Base-by-base conservation (phyloP, 2,329 filamentous ascomycete species). In the Scytalidium lignicola region DNA sequence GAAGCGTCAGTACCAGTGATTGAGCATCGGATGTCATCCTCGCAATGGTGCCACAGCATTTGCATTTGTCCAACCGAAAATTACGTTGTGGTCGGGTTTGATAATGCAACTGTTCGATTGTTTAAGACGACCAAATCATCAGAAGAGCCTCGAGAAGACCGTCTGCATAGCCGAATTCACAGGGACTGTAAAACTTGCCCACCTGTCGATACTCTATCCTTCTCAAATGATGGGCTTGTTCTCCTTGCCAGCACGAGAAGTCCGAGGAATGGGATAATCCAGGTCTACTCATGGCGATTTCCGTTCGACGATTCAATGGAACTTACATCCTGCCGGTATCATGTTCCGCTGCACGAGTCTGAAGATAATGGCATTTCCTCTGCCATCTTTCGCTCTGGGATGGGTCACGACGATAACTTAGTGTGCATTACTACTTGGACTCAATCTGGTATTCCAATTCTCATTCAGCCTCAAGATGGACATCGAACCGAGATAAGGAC, bases 361-460 rank as follows among this genome's bases (percentile, higher is more conserved):
- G 69, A 72, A 54, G 69, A 71, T 47, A 67, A 67, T 40, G 69
- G 69, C 0, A 54, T 70, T 2, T 66, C 68, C 0, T 59, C 67
- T 0, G 67, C 65, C 2, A 58, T 69, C n/a, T 67, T 66, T 44
- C 62, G 67, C 9, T 61, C 65, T 1, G 63, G 61, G 3, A 43
- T 51, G 12, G 59, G 64, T 5, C 63, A 59, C 3, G 66, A 67
- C 26, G 67, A 69, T 13, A 59, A 65, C 39, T 47, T 71, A 15
- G 52, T 72, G 3, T 70, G 68, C 45, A 58, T 72, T 15, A 67
- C 64, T 1, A 71, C 69, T 0, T 72, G 69, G 69, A 72, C 69
- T 1, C 69, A 71, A 51, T 70, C 67, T 1, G 69, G 69, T 2
- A 58, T 59, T n/a, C 69, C 69, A 0, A 52, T 71, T 4, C 58